These are phyloP conservation scores for Mycena haematopus DNA, from an alignment of 768 basidiomycete species.

Conservation along the genomic window DNA sequence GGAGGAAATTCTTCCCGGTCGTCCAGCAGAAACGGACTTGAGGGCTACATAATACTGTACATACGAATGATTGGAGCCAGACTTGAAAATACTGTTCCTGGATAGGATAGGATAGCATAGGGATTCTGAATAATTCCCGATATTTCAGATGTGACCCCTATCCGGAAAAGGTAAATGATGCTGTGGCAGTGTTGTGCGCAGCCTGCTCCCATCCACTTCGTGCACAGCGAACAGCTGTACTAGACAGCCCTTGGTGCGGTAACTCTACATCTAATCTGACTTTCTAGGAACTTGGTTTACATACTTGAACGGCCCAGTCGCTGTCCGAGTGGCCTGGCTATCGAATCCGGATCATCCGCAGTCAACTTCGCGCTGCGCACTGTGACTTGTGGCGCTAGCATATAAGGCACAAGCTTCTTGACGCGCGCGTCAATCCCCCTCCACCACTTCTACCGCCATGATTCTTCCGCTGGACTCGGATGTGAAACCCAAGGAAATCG, in stretches of 20 bases:
- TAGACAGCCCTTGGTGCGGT: background rate
- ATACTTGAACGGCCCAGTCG: background rate
- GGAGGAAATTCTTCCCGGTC: too few relatives aligned
- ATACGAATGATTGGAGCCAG: too few relatives aligned
- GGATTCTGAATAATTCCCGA: too few relatives aligned
- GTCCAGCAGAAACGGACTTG: too few relatives aligned
- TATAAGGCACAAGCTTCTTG: conserved; percentile 8
- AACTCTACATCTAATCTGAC: background rate
- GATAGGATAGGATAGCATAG: too few relatives aligned
- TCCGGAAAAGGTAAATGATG: background rate
- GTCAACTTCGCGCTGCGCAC: conserved; percentile 9
- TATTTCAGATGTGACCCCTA: background rate
- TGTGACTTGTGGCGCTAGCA: background rate
- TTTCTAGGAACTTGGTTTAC: background rate
- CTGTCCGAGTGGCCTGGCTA: background rate
- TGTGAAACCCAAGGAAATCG: conserved; percentile 2
- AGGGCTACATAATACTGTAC: too few relatives aligned
- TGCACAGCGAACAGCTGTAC: background rate
- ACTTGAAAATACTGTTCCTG: too few relatives aligned
- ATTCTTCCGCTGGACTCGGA: conserved; percentile 17
- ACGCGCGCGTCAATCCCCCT: background rate
- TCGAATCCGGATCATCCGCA: background rate
- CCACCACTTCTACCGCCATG: conserved; percentile 13
- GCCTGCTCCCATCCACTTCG: background rate
- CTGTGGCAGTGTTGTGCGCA: background rate